phyloP scores from a whole-genome alignment of 495 filamentous ascomycete species.

The Penicillium soppii region DNA sequence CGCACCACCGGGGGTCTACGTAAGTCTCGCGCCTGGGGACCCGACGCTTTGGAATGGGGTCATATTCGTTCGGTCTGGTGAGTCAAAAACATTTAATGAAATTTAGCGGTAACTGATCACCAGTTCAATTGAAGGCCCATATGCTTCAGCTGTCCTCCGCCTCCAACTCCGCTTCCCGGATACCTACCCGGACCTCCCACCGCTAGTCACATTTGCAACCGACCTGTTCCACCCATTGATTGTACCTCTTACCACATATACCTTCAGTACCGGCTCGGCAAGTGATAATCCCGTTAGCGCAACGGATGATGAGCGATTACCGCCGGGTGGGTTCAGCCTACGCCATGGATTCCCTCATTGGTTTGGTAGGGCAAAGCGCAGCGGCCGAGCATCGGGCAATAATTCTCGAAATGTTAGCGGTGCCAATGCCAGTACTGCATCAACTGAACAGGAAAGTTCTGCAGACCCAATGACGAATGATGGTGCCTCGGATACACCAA shows the following conservation, averaged over 20 bases:
- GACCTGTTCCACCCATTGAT: conserved; percentile 95
- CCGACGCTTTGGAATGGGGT: conserved; percentile 83
- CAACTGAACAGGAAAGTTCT: not conserved
- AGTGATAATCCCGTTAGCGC: conserved; percentile 72
- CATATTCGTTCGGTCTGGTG: conserved; percentile 85
- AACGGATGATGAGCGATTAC: conserved; percentile 74
- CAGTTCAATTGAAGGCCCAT: conserved; percentile 63
- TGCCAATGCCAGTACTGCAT: conserved; percentile 9
- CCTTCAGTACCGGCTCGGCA: conserved; percentile 74
- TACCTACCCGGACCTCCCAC: conserved; percentile 75
- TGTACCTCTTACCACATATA: conserved; percentile 85
- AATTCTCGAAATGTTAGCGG: conserved; percentile 42
- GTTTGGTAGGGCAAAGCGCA: conserved; percentile 60
- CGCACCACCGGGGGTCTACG: conserved; percentile 80
- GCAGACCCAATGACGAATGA: not conserved
- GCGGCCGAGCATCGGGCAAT: conserved; percentile 23
- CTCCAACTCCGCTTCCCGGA: conserved; percentile 87
- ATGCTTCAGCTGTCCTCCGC: conserved; percentile 81
- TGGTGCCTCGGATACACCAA: not conserved
- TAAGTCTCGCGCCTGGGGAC: conserved; percentile 79
- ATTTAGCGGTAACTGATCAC: not conserved
- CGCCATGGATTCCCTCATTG: conserved; percentile 87
- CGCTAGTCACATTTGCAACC: conserved; percentile 80
- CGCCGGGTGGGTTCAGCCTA: conserved; percentile 84
- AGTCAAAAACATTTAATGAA: conserved; percentile 12